phyloP scores from a whole-genome alignment of 2,329 filamentous ascomycete genomes.

The Fusarium temperatum region DNA sequence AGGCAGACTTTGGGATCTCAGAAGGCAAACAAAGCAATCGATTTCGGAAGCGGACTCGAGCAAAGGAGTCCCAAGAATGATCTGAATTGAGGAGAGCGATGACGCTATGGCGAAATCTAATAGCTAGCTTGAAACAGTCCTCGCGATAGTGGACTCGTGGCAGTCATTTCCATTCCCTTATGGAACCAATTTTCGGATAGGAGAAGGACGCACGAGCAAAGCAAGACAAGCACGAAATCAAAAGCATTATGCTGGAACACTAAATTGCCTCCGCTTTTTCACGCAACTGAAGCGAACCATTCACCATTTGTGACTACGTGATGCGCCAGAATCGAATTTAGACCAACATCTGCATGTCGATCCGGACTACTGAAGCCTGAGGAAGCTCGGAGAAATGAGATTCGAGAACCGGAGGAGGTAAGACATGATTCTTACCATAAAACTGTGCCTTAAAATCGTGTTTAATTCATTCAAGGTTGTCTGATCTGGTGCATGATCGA shows the following conservation, averaged over 20 bases:
- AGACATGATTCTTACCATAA: background rate
- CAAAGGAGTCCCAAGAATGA: constrained; percentile 32
- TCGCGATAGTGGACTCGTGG: constrained; percentile 44
- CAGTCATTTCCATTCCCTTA: constrained; percentile 37
- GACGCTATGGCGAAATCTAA: constrained; percentile 50
- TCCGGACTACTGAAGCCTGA: constrained; percentile 1
- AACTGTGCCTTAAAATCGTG: background rate
- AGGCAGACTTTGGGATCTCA: constrained; percentile 40
- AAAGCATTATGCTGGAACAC: constrained; percentile 44
- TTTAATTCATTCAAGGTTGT: background rate
- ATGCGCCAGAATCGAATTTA: constrained; percentile 14
- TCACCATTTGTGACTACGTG: constrained; percentile 24
- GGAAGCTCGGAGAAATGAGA: background rate
- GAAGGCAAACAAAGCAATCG: constrained; percentile 33
- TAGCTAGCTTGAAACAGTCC: constrained; percentile 49
- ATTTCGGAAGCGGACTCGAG: constrained; percentile 42
- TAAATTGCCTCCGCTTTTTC: constrained; percentile 11
- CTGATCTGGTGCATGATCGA: constrained; percentile 6
- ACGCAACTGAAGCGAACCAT: constrained; percentile 22
- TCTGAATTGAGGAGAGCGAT: constrained; percentile 47
- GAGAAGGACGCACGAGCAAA: constrained; percentile 39
- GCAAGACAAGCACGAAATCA: constrained; percentile 46
- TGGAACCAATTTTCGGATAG: constrained; percentile 39
- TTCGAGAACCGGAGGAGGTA: background rate
- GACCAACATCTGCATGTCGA: background rate